Evolutionary conservation across 2,329 filamentous ascomycete genomes (phyloP), one percentile per base, ranked within the genome.

Genomic region (Tympanopsis confertula): DNA sequence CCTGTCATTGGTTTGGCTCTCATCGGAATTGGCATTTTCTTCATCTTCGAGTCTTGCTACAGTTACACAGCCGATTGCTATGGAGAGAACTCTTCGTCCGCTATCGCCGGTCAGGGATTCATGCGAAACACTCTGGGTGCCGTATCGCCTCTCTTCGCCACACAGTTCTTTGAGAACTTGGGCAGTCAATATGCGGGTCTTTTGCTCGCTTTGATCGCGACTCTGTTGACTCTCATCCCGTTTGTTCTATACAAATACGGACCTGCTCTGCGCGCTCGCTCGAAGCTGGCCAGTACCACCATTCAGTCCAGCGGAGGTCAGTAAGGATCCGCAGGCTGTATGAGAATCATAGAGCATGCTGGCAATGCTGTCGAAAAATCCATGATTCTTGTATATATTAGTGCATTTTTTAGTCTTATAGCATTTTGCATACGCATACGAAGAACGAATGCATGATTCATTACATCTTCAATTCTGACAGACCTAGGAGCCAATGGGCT

Each of bases 61-160:
- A 62, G 55, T 5, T 70, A 68, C 47, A 71, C 67, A 1, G 61
- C 66, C 4, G 67, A 71, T 45, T 71, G 67, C 49, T 71, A 71
- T 40, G 66, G 66, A 15, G 59, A 63, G 40, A 47, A 42, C 33
- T 45, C 48, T 4, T 47, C 45, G 4, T 48, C 46, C 3, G 48
- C 48, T 15, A 68, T 71, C 38, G 68, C 68, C 2, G 67, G 65
- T 2, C 66, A 71, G 49, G 65, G 66, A 15, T 55, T 70, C 39
- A 64, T 71, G 61, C 56, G 68, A 14, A 71, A 71, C 44, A 68
- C 65, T 0, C 61, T 71, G 1, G 68, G 68, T 32, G 68, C 66
- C 3, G 63, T 71, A 0, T 66, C 66, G 18, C 68, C 68, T 1
- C 49, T 71, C 12, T 71, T 71, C 42, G 66, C 66, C 12, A 61